These are phyloP conservation scores for Durio zibethinus DNA, from an alignment of 345 rosid species.

Conservation along the genomic window DNA sequence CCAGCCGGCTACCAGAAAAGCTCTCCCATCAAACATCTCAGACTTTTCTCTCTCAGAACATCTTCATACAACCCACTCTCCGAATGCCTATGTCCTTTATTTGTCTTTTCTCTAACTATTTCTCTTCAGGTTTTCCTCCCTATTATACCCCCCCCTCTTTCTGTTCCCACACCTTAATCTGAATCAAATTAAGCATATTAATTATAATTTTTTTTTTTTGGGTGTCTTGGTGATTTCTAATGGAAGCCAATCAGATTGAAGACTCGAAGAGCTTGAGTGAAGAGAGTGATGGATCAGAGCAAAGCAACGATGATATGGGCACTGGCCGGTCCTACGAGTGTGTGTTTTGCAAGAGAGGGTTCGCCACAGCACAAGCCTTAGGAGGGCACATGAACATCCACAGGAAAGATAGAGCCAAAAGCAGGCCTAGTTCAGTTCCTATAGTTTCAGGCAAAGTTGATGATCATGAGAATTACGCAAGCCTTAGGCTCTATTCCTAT, in stretches of 20 bases:
- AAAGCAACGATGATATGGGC: constrained; percentile 26
- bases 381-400: constrained; percentile 98
- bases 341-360: constrained; percentile 86
- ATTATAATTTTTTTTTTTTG: too few species aligned
- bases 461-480: constrained; percentile 22
- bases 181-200: neutral
- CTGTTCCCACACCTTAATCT: neutral
- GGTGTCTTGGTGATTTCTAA: constrained; percentile 2
- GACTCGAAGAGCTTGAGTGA: constrained; percentile 40
- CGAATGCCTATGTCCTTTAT: constrained; percentile 28
- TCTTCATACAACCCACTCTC: constrained; percentile 3
- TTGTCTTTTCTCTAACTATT: constrained; percentile 23
- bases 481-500: constrained; percentile 15
- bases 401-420: constrained; percentile 70
- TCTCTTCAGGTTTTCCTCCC: constrained; percentile 8
- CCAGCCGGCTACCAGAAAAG: constrained; percentile 31
- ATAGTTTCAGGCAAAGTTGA: constrained; percentile 24
- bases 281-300: constrained; percentile 31
- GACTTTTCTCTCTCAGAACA: constrained; percentile 27
- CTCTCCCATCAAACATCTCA: constrained; percentile 14
- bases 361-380: constrained; percentile 90
- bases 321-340: constrained; percentile 55
- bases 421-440: constrained; percentile 30
- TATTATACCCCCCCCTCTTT: constrained; percentile 15
- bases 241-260: constrained; percentile 34